Base-by-base conservation (phyloP, 2,329 filamentous ascomycete species). In the Curvularia sp. region DNA sequence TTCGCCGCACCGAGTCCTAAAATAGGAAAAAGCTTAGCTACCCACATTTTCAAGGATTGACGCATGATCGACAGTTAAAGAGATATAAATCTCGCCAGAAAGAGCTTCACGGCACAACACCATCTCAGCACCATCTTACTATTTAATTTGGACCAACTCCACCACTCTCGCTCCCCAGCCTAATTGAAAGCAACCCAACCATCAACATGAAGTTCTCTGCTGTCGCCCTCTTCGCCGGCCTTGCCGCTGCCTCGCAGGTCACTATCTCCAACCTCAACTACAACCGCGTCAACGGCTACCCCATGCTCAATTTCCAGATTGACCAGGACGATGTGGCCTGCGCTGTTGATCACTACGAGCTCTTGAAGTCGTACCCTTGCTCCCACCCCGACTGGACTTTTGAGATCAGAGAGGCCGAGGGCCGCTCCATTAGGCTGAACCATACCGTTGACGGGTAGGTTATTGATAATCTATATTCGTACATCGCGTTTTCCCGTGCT, bases 271-370 rank as follows among this genome's bases (percentile, higher is more conserved):
- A 47, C 28, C 33, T 44, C 28, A 2, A 18, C n/a, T 46, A 46
- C 50, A 35, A 35, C 42, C 20, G 26, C 30, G 31, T 38, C 22
- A 46, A 53, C 33, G 50, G 50, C 47, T 49, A 49, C 47, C 47
- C 47, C 20, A 22, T 26, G 4, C 13, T 53, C 28, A 15, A 30
- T 20, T 46, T 53, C 31, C 7, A 35, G 20, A n/a, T 26, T 8
- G 30, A 46, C 18, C 22, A 20, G n/a, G 10, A 33, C 13, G 42
- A 28, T 20, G 30, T 53, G 15, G 20, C 12, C 22, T 53, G 51
- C 31, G 30, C 28, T 28, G 51, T 22, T 28, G 30, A 47, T 7
- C 22, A n/a, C 20, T 47, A 38, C 31, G 12, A 8, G 18, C 30
- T 47, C n/a, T 22, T 18, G 2, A 13, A 6, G 1, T 10, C 28